These are phyloP conservation scores for Cladosporium phlei DNA, from an alignment of 2,329 filamentous ascomycete genomes.

Conservation along the genomic window DNA sequence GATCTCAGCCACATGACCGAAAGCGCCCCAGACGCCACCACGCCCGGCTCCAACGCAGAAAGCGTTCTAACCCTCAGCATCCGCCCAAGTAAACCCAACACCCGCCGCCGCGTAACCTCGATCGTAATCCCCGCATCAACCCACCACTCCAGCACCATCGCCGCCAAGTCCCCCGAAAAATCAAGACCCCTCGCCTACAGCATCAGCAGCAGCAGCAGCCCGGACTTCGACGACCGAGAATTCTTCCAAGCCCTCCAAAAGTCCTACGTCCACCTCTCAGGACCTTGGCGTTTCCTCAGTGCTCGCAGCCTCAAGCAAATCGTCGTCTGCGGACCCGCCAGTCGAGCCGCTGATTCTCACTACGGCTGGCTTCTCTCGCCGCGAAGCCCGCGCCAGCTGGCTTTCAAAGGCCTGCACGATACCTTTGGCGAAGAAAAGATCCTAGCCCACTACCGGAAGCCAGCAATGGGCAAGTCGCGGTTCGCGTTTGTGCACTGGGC, in stretches of 20 bases:
- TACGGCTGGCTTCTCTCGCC: constrained; percentile 28
- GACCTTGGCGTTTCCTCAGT: constrained; percentile 26
- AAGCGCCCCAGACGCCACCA: constrained; percentile 2
- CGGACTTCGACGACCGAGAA: constrained; percentile 31
- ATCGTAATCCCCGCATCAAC: constrained; percentile 29
- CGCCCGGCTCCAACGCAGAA: constrained; percentile 18
- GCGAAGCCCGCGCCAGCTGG: constrained; percentile 27
- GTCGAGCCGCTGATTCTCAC: constrained; percentile 23
- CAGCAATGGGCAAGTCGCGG: constrained; percentile 31
- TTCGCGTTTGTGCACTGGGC: constrained; percentile 45
- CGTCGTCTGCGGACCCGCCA: constrained; percentile 23
- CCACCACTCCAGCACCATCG: constrained; percentile 22
- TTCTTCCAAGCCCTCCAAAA: constrained; percentile 29
- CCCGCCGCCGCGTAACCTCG: constrained; percentile 21
- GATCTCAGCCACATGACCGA: constrained; percentile 20
- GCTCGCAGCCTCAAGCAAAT: constrained; percentile 31
- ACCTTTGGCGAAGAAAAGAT: constrained; percentile 39
- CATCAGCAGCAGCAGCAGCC: constrained; percentile 11
- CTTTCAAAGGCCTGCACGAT: constrained; percentile 28
- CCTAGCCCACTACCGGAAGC: constrained; percentile 32
- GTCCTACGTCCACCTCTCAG: constrained; percentile 26
- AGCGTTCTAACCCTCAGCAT: constrained; percentile 31
- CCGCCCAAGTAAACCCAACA: constrained; percentile 23
- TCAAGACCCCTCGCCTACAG: no score
- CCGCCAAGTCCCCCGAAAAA: constrained; percentile 11